Percentiles rank a stretch among this genome's conserved stretches.
Conservation (phyloP, 768 basidiomycete species). For the Plicaturopsis crispa region DNA sequence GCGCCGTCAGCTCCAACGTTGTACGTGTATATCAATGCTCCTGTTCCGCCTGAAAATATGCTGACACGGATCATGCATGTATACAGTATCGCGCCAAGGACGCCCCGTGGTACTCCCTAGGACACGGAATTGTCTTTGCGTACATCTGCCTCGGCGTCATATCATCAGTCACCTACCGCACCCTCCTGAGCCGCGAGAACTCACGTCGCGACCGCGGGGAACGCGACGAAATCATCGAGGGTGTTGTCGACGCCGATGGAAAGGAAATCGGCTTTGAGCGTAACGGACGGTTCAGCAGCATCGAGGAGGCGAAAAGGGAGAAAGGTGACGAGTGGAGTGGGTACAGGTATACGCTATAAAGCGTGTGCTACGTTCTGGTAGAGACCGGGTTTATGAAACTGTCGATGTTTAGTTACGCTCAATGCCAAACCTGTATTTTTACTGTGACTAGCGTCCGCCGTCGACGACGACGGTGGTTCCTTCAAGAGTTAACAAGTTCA, state of each 20-base stretch:
- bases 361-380: too few species aligned
- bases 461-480: too few species aligned
- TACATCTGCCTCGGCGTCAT: slow-evolving; percentile 63
- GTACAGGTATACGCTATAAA: slow-evolving; percentile 60
- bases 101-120: slow-evolving; percentile 59
- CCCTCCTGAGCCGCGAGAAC: slow-evolving; percentile 52
- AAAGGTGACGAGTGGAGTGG: slow-evolving; percentile 76
- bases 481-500: too few species aligned
- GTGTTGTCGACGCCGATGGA: slow-evolving; percentile 26
- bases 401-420: too few species aligned
- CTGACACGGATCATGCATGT: neutral
- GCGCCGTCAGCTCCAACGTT: slow-evolving; percentile 71
- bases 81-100: slow-evolving; percentile 57
- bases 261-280: slow-evolving; percentile 27
- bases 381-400: too few species aligned
- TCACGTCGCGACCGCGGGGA: slow-evolving; percentile 59
- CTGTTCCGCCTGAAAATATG: slow-evolving; percentile 1
- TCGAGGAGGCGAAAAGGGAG: slow-evolving; percentile 58
- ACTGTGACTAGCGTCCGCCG: too few species aligned
- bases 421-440: too few species aligned
- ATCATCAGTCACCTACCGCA: slow-evolving; percentile 31
- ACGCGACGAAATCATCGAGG: slow-evolving; percentile 61
- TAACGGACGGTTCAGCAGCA: slow-evolving; percentile 50
- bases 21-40: slow-evolving; percentile 29
- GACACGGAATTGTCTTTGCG: slow-evolving; percentile 59